Evolutionary conservation across 768 basidiomycete genomes (phyloP), one percentile per base, ranked within the genome.

Genomic region (Tulasnella sp.): DNA sequence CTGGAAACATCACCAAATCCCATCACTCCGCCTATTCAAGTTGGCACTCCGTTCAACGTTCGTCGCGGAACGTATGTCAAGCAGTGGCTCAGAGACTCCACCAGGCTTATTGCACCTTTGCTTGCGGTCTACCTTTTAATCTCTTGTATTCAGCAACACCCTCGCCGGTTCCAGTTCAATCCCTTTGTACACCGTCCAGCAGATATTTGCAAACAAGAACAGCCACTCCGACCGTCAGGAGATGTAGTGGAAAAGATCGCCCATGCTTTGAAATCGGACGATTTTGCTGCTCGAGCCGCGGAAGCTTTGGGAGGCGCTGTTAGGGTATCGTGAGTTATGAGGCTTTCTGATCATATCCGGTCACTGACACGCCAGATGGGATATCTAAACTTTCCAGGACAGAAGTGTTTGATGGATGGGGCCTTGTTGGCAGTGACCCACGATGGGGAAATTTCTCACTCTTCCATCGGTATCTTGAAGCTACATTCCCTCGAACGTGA

Each of bases 401-500:
- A 19, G 88, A 89, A 81, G 87, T 87, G 1, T 89, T 85, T 82
- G 89, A 90, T 80, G 82, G 85, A 75, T 89, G 89, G 88, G 85
- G 82, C 0, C 86, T 86, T 0, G 85, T 89, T 8, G 89, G 88
- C 24, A 84, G 84, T 19, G 90, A 91, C 81, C 85, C 87, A 6
- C 87, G 88, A 21, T 92, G 91, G 91, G 86, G 89, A 40, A 87
- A 85, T 36, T 91, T 92, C 75, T 84, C 80, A 0, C 84, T 85
- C 12, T 88, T 92, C 83, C 91, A 92, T 76, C 86, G 87, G 21
- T 91, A 92, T 81, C 87, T 93, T 39, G 82, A 82, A 77, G 81
- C 83, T 40, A 84, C 92, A 44, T 96, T 93, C 82, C 90, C 92
- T 16, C 86, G 91, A 83, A 89, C 88, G 88, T 93, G 85, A 58